phyloP scores from a whole-genome alignment of 345 rosid genomes.

The Citrus trifoliata region DNA sequence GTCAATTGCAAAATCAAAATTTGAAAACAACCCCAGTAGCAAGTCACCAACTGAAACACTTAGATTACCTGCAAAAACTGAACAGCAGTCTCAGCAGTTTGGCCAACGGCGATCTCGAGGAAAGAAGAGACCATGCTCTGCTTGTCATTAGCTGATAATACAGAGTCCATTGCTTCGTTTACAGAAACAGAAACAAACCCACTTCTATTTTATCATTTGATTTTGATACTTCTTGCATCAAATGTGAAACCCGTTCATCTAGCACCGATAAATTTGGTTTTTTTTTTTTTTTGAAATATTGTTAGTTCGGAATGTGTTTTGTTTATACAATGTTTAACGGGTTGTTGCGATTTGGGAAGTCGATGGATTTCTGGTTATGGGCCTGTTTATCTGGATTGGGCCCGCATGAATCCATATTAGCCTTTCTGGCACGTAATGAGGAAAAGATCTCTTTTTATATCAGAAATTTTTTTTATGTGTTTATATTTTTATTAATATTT shows the following conservation, averaged over 20 bases:
- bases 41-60: not conserved
- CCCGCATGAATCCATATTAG: too few species aligned
- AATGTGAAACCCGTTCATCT: not conserved
- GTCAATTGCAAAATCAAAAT: not conserved
- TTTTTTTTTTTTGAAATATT: too few species aligned
- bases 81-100: constrained; percentile 79
- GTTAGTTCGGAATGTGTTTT: too few species aligned
- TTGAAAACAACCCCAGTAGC: not conserved
- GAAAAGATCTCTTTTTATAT: too few species aligned
- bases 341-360: too few species aligned
- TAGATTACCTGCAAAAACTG: constrained; percentile 81
- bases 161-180: constrained; percentile 32
- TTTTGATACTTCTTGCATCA: not conserved
- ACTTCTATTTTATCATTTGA: not conserved
- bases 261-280: not conserved
- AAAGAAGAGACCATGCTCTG: constrained; percentile 85
- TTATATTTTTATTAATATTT: too few species aligned
- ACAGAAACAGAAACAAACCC: not conserved
- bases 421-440: too few species aligned
- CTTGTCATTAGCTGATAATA: constrained; percentile 51
- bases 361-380: too few species aligned
- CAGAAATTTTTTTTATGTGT: too few species aligned
- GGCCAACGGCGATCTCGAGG: constrained; percentile 97
- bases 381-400: too few species aligned
- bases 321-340: too few species aligned